These are phyloP conservation scores for Endocarpon pusillum DNA, from an alignment of 495 filamentous ascomycete genomes.

Conservation along the genomic window DNA sequence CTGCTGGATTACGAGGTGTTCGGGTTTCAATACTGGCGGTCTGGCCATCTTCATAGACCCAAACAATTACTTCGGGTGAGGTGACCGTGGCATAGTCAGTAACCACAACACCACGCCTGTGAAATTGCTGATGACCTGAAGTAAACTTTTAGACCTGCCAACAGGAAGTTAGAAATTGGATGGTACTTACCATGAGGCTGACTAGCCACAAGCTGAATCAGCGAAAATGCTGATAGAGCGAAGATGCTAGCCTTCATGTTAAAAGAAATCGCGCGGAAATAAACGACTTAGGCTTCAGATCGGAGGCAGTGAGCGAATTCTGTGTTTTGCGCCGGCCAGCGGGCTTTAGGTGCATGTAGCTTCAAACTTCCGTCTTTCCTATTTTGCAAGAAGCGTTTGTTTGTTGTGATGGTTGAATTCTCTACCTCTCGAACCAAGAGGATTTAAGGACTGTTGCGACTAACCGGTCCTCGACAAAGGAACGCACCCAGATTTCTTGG, in stretches of 20 bases:
- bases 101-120: constrained; percentile 14
- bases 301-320: too few species aligned
- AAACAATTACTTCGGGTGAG: constrained; percentile 38
- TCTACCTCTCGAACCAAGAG: too few species aligned
- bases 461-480: too few species aligned
- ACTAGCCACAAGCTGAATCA: constrained; percentile 19
- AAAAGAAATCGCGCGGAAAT: too few species aligned
- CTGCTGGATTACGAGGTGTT: constrained; percentile 3
- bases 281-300: too few species aligned
- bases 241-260: constrained; percentile 24
- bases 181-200: constrained; percentile 27
- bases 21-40: constrained; percentile 20
- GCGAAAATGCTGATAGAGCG: constrained; percentile 10
- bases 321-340: too few species aligned
- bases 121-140: constrained; percentile 6
- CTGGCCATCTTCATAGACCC: constrained; percentile 44
- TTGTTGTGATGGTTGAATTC: too few species aligned
- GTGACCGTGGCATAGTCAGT: constrained; percentile 21
- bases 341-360: too few species aligned
- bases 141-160: neutral
- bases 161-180: neutral
- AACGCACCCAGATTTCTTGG: too few species aligned
- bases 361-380: too few species aligned
- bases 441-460: too few species aligned
- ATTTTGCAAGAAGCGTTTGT: too few species aligned